Evolutionary conservation across 805 yeast genomes (phyloP), one percentile per base, ranked within the genome.

Genomic region (Wickerhamomyces ciferrii): DNA sequence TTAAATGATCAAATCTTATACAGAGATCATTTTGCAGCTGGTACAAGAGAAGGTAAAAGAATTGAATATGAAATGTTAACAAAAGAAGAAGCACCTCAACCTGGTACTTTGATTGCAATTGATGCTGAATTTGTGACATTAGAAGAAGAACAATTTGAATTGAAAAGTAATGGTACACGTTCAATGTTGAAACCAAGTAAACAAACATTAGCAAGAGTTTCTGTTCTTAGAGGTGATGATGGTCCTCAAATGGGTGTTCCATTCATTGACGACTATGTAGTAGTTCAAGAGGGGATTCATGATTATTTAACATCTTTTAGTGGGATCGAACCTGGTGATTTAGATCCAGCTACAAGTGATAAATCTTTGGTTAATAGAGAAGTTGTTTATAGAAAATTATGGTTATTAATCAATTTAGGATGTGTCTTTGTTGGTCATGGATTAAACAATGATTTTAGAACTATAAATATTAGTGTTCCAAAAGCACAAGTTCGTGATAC

Each of bases 361-460:
- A 82, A 82, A 55, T 75, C 86, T 3, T 72, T 95, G 40, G 97
- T 91, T 1, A 78, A 87, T 0, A 69, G 87, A 47, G 92, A 87
- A 57, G 83, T 88, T 0, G 88, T 96, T 1, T 94, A 92, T 62
- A 71, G 97, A 48, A 81, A 87, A 56, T 75, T 94, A 37, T 95
- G 99, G 99, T 69, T 94, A 19, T 71, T 94, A 43, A 70, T 94
- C 49, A 94, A 92, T 59, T 59, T 90, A 47, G 97, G 97, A 0
- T 89, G 96, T 60, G 78, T 86, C 0, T 92, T 94, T 69, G 90
- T 94, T 29, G 99, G 99, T 0, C 99, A 94, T 68, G 97, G 97
- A 2, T 71, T 94, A 48, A 74, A 77, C 37, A 90, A 89, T 54
- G 99, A 94, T 68, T 94, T 94, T 72, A 74, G 97, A 56, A 87